Evolutionary conservation across 164 flowering plant genomes (phyloP).

Genomic region (Magnolia officinalis): DNA sequence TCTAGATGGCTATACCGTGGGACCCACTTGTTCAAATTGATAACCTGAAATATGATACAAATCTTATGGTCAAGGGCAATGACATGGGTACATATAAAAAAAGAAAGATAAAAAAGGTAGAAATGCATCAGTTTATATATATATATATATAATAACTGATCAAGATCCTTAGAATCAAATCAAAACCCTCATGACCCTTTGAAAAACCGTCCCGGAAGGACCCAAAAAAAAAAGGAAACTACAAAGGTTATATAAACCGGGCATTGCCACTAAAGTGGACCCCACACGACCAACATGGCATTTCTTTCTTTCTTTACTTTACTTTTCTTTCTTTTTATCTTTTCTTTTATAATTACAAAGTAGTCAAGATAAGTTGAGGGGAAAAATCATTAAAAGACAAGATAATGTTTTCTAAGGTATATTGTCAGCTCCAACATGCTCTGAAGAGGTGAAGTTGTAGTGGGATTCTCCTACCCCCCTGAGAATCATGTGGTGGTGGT

Average conservation of each 20-base stretch:
- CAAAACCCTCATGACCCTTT: conserved; percentile 10
- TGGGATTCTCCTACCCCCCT: conserved; percentile 21
- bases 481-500: conserved; percentile 16
- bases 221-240: background rate
- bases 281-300: conserved; percentile 1
- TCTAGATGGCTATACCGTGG: background rate
- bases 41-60: background rate
- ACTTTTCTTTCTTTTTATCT: background rate
- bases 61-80: background rate
- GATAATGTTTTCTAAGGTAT: conserved; percentile 23
- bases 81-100: background rate
- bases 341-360: conserved; percentile 2
- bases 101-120: conserved; percentile 6
- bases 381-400: background rate
- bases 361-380: conserved; percentile 11
- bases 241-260: conserved; percentile 12
- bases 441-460: conserved; percentile 26
- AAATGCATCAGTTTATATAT: conserved; percentile 15
- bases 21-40: background rate
- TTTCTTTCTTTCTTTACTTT: conserved; percentile 1
- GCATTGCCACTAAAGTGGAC: conserved; percentile 19
- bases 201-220: conserved; percentile 10
- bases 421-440: conserved; percentile 24
- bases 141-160: too few species aligned
- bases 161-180: conserved; percentile 20